These are phyloP conservation scores for Eutrema salsugineum DNA, from an alignment of 441 rosid species.

Conservation along the genomic window DNA sequence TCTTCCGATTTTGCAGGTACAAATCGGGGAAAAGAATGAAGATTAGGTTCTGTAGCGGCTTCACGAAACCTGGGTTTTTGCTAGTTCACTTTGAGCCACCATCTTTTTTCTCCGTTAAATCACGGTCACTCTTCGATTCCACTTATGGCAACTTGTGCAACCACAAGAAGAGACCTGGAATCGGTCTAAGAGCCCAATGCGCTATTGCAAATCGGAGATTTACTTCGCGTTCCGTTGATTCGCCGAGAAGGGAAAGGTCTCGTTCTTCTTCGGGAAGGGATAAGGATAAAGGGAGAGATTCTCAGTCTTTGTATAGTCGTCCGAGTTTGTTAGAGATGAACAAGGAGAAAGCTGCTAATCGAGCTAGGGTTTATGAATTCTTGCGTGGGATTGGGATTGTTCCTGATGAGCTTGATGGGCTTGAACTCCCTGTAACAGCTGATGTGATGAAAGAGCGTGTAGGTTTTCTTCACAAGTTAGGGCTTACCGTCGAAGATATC, in stretches of 20 bases:
- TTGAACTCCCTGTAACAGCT: slow-evolving; percentile 88
- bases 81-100: slow-evolving; percentile 59
- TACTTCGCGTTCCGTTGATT: slow-evolving; percentile 40
- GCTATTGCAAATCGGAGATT: slow-evolving; percentile 47
- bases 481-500: slow-evolving; percentile 78
- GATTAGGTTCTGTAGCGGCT: slow-evolving; percentile 51
- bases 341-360: slow-evolving; percentile 64
- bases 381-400: slow-evolving; percentile 61
- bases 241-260: slow-evolving; percentile 34
- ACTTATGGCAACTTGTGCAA: slow-evolving; percentile 30
- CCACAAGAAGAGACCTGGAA: slow-evolving; percentile 27
- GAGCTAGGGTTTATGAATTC: slow-evolving; percentile 74
- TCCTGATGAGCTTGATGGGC: slow-evolving; percentile 92
- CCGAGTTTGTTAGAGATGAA: slow-evolving; percentile 76
- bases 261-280: slow-evolving; percentile 17
- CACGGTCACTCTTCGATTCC: slow-evolving; percentile 26
- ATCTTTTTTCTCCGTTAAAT: slow-evolving; percentile 32
- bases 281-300: slow-evolving; percentile 37
- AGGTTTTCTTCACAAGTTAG: slow-evolving; percentile 76
- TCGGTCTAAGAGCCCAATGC: slow-evolving; percentile 35
- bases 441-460: slow-evolving; percentile 87
- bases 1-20: slow-evolving; percentile 12
- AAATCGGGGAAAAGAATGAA: slow-evolving; percentile 36
- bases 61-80: slow-evolving; percentile 54
- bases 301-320: slow-evolving; percentile 58